Evolutionary conservation across 192 early-diverging fungal species (phyloP).

Genomic region (Coemansia reversa): DNA sequence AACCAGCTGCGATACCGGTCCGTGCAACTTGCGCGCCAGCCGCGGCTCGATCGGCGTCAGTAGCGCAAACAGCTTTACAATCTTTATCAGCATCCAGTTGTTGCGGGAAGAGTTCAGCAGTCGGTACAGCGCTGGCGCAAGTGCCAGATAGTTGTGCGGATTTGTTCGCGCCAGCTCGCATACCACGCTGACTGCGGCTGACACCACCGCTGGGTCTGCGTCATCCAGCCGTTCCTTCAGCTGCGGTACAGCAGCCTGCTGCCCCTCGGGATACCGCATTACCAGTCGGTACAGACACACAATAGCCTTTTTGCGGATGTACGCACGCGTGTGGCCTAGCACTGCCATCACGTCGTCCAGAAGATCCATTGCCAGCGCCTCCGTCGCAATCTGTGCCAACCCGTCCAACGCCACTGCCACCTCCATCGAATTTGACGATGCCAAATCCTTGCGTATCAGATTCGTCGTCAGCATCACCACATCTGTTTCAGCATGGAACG

Average conservation of each 20-base stretch:
- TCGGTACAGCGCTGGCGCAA: conserved; percentile 92
- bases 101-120: conserved; percentile 86
- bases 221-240: conserved; percentile 90
- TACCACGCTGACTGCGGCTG: conserved; percentile 90
- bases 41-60: conserved; percentile 92
- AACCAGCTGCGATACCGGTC: conserved; percentile 80
- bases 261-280: conserved; percentile 85
- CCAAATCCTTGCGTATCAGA: conserved; percentile 94
- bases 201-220: conserved; percentile 89
- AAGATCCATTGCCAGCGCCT: conserved; percentile 86
- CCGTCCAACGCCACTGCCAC: conserved; percentile 89
- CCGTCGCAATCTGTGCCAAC: conserved; percentile 88
- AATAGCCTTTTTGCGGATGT: conserved; percentile 89
- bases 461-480: conserved; percentile 97
- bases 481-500: conserved; percentile 91
- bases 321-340: conserved; percentile 89
- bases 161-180: conserved; percentile 94
- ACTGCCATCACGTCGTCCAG: conserved; percentile 81
- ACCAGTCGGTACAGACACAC: conserved; percentile 87
- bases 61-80: conserved; percentile 94
- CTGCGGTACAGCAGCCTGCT: conserved; percentile 75
- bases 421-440: conserved; percentile 79
- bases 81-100: conserved; percentile 99
- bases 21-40: conserved; percentile 83
- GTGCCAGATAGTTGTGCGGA: conserved; percentile 88